Percentiles rank a stretch among this genome's conserved stretches.
Conservation (phyloP, 2,329 filamentous ascomycete genomes). For the Cladosporium oxysporum region DNA sequence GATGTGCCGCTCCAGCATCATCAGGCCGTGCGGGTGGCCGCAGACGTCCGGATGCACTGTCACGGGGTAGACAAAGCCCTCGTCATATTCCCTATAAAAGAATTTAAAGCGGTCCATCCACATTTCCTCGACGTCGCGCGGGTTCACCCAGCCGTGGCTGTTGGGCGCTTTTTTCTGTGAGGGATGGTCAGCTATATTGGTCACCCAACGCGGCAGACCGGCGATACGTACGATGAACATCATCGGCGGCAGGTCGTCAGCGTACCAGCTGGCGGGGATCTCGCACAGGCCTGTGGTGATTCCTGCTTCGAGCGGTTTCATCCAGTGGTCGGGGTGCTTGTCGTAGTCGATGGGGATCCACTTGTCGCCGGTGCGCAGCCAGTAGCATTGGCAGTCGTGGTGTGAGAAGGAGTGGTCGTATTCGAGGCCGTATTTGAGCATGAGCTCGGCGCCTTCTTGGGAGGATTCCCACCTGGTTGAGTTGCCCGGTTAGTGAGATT, state of each 20-base stretch:
- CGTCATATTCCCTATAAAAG: conserved; percentile 64
- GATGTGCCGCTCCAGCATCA: conserved; percentile 75
- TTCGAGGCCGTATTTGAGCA: conserved; percentile 67
- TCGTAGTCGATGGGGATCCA: conserved; percentile 70
- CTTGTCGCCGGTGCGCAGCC: conserved; percentile 61
- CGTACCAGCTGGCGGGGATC: conserved; percentile 66
- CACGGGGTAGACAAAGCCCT: conserved; percentile 71
- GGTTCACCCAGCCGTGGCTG: conserved; percentile 60
- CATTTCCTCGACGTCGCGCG: conserved; percentile 63
- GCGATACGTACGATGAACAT: conserved; percentile 59
- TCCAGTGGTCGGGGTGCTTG: conserved; percentile 64
- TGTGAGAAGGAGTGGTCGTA: conserved; percentile 70
- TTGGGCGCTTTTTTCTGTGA: conserved; percentile 50
- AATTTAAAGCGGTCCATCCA: conserved; percentile 71
- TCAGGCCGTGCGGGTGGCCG: conserved; percentile 68
- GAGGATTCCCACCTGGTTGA: conserved; percentile 65
- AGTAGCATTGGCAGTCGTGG: conserved; percentile 66
- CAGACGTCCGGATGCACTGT: conserved; percentile 75
- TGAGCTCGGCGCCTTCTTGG: conserved; percentile 65
- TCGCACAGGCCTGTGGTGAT: conserved; percentile 64
- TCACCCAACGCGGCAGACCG: too few species aligned
- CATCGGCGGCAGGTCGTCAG: conserved; percentile 64
- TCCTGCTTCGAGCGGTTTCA: conserved; percentile 64
- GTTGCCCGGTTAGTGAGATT: background rate
- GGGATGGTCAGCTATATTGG: background rate